phyloP scores from a whole-genome alignment of 352 stramenopile genomes.

The Phytophthora podocarpi region DNA sequence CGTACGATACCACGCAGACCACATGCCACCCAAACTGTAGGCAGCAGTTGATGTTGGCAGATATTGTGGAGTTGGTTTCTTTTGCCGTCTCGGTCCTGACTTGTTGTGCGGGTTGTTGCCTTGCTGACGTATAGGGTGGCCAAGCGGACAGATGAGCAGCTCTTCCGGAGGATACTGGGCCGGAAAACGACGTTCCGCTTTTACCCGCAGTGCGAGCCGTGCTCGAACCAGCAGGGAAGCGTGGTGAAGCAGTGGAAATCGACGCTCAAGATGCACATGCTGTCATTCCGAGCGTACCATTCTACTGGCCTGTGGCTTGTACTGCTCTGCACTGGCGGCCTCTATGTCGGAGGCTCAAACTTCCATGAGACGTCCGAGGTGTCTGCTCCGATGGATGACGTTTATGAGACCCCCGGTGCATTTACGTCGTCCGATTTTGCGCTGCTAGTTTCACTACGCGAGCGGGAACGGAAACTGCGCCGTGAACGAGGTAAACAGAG shows the following conservation, averaged over 20 bases:
- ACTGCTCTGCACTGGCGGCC: constrained; percentile 70
- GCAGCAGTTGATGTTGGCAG: constrained; percentile 8
- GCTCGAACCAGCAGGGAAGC: constrained; percentile 75
- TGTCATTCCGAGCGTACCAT: constrained; percentile 74
- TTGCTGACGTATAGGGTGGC: constrained; percentile 49
- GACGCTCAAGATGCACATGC: constrained; percentile 71
- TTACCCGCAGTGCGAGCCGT: constrained; percentile 84
- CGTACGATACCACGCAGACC: constrained; percentile 79
- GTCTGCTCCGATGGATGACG: constrained; percentile 15
- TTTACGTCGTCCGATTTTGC: constrained; percentile 47
- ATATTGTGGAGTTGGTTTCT: constrained; percentile 6
- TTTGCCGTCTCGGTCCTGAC: not conserved
- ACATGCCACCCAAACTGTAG: constrained; percentile 87
- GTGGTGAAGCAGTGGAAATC: constrained; percentile 71
- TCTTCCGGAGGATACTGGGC: constrained; percentile 46
- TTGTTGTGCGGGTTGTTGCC: not conserved
- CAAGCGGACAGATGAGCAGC: constrained; percentile 52
- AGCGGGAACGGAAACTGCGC: constrained; percentile 59
- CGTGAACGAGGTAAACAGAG: constrained; percentile 38
- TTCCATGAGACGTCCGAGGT: constrained; percentile 74
- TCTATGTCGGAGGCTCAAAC: constrained; percentile 73
- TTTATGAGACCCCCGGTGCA: constrained; percentile 12
- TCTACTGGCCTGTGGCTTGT: constrained; percentile 83
- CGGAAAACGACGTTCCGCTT: constrained; percentile 74
- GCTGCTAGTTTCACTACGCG: constrained; percentile 55